Evolutionary conservation across 106 monocot genomes (phyloP).

Genomic region (Dendrobium huoshanense): DNA sequence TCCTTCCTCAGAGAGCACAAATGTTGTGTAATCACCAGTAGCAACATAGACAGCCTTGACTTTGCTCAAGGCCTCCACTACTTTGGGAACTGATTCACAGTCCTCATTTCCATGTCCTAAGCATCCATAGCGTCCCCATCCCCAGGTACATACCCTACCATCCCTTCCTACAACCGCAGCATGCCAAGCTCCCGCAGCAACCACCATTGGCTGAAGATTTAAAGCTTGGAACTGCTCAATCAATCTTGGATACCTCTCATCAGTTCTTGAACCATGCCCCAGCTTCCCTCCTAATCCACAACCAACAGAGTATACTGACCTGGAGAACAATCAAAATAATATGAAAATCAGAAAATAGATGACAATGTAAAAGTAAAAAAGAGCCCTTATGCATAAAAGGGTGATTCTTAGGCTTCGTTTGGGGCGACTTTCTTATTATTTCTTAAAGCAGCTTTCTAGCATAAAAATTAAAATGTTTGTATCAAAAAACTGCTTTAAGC

Average conservation of each 20-base stretch:
- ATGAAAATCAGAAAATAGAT: neutral
- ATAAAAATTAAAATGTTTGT: too few species aligned
- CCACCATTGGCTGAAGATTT: slow-evolving; percentile 75
- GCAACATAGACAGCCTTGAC: slow-evolving; percentile 89
- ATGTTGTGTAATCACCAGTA: slow-evolving; percentile 93
- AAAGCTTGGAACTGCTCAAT: slow-evolving; percentile 70
- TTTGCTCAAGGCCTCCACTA: slow-evolving; percentile 63
- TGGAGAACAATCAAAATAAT: slow-evolving; percentile 15
- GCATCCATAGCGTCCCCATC: slow-evolving; percentile 96
- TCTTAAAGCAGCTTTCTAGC: too few species aligned
- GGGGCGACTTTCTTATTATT: too few species aligned
- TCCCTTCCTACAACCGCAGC: slow-evolving; percentile 91
- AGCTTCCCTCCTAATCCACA: slow-evolving; percentile 98
- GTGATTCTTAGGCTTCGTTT: too few species aligned
- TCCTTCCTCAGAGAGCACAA: slow-evolving; percentile 71
- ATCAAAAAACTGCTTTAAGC: too few species aligned
- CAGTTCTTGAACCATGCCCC: slow-evolving; percentile 83
- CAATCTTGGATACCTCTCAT: slow-evolving; percentile 76
- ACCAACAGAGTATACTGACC: slow-evolving; percentile 97
- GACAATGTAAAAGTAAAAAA: neutral
- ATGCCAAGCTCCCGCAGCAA: slow-evolving; percentile 98
- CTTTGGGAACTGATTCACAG: slow-evolving; percentile 74
- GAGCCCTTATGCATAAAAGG: neutral
- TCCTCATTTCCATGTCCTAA: slow-evolving; percentile 97
- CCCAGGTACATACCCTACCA: slow-evolving; percentile 97